Evolutionary conservation across 2,329 filamentous ascomycete species (phyloP), one percentile per base, ranked within the genome.

Genomic region (Allantophomopsis lycopodina): DNA sequence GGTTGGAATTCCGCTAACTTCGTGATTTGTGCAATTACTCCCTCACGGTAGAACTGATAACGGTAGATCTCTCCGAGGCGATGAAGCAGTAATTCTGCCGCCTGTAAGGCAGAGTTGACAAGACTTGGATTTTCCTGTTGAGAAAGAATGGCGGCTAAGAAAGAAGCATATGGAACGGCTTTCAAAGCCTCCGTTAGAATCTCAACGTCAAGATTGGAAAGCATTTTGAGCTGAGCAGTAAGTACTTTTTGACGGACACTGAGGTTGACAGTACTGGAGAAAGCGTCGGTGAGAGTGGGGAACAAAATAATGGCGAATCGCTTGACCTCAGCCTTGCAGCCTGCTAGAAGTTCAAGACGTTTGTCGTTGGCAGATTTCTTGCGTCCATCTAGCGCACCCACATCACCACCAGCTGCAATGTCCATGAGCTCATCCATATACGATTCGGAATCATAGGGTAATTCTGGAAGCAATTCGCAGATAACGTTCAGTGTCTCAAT

Each of bases 401-500:
- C 57, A 37, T 68, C 68, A 43, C 46, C 45, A 35, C 56, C 45
- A 36, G 40, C 30, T 33, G 53, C 48, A 23, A 64, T 54, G 39
- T 69, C 63, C n/a, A 65, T 58, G 23, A 67, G 60, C 30, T 70
- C 68, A 23, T 60, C 60, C 38, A 56, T 44, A 54, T 54, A 48
- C 2, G 65, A 61, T 39, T 69, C 62, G 11, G 64, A 64, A 23
- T 66, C 65, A 40, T 68, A 69, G 11, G 80, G 78, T 13, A 89
- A 66, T 37, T 75, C 79, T 1, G 89, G 88, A 30, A 98, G 69
- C 21, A 98, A 68, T 62, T 98, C 91, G 63, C 91, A 95, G 47
- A 98, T 87, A 46, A 98, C 87, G 56, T 96, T 96, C 46, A 98
- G 71, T 2, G 93, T 95, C 64, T 98, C 91, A 50, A 89, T 91